These are phyloP conservation scores for Coccomyxa subellipsoidea DNA, from an alignment of 163 green algal genomes.

Conservation along the genomic window DNA sequence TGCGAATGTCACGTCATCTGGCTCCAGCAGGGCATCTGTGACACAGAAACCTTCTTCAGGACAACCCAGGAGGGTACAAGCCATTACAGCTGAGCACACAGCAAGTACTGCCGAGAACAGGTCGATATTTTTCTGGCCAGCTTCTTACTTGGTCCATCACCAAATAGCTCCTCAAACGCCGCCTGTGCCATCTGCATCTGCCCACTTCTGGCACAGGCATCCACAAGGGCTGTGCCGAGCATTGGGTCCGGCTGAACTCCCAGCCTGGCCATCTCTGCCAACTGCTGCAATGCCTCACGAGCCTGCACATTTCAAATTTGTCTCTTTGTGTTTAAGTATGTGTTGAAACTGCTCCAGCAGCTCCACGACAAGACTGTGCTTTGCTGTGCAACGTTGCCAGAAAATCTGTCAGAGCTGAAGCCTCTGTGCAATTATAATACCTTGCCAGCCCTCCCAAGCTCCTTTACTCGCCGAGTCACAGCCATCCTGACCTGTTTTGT, in stretches of 20 bases:
- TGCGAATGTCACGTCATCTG: slow-evolving; percentile 79
- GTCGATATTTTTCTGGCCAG: no score
- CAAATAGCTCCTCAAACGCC: slow-evolving; percentile 85
- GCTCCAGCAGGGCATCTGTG: slow-evolving; percentile 64
- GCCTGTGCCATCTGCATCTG: slow-evolving; percentile 78
- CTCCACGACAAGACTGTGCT: no score
- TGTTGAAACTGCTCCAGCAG: no score
- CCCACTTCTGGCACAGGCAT: slow-evolving; percentile 59
- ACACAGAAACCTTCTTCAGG: no score
- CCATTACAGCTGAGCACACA: no score
- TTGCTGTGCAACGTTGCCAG: no score
- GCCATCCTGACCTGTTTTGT: slow-evolving; percentile 31
- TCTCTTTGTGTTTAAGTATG: no score
- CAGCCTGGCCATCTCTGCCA: slow-evolving; percentile 61
- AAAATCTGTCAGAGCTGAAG: no score
- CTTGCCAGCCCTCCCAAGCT: slow-evolving; percentile 37
- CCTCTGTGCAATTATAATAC: no score
- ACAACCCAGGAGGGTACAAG: no score
- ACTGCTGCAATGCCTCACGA: slow-evolving; percentile 63
- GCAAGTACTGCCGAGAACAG: no score
- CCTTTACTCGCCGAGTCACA: slow-evolving; percentile 59
- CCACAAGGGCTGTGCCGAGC: slow-evolving; percentile 74
- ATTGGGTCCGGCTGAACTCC: slow-evolving; percentile 75
- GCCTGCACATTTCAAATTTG: slow-evolving; percentile 43
- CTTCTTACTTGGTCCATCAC: slow-evolving; percentile 24